Evolutionary conservation across 306 rosid species (phyloP).

Genomic region (Cucurbita pepo): DNA sequence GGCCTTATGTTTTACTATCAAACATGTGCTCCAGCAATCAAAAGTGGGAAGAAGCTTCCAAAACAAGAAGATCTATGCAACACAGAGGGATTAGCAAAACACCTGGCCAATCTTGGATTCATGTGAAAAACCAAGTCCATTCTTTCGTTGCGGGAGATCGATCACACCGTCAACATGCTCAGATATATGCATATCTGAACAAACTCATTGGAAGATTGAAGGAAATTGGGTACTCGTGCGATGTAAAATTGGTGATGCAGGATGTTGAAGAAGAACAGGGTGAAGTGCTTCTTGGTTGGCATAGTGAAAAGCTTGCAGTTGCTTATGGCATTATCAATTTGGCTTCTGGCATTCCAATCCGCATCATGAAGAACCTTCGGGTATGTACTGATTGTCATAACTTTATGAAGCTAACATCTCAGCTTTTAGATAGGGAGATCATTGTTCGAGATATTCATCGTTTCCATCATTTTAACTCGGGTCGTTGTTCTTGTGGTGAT

Average conservation of each 20-base stretch:
- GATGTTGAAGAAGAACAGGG: constrained; percentile 74
- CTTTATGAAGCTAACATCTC: constrained; percentile 56
- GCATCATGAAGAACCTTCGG: constrained; percentile 59
- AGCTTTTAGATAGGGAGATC: constrained; percentile 47
- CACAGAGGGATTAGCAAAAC: constrained; percentile 52
- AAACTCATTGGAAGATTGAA: constrained; percentile 47
- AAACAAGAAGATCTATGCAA: constrained; percentile 49
- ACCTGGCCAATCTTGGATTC: constrained; percentile 82
- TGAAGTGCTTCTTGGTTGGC: constrained; percentile 47
- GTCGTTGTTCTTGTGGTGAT: constrained; percentile 62
- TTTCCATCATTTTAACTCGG: constrained; percentile 55
- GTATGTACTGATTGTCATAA: constrained; percentile 57
- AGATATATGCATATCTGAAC: constrained; percentile 43
- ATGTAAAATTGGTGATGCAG: constrained; percentile 38
- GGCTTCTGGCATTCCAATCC: constrained; percentile 30
- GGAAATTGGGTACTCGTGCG: constrained; percentile 52
- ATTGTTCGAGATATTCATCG: constrained; percentile 54
- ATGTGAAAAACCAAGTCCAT: constrained; percentile 48
- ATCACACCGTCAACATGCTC: constrained; percentile 29
- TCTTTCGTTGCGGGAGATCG: constrained; percentile 44
- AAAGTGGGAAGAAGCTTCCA: constrained; percentile 67
- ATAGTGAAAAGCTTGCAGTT: constrained; percentile 68
- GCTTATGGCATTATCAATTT: constrained; percentile 42
- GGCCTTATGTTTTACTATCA: constrained; percentile 47
- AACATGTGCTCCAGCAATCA: constrained; percentile 44